These are phyloP conservation scores for Cryphonectria parasitica DNA, from an alignment of 2,329 filamentous ascomycete genomes.

Conservation along the genomic window DNA sequence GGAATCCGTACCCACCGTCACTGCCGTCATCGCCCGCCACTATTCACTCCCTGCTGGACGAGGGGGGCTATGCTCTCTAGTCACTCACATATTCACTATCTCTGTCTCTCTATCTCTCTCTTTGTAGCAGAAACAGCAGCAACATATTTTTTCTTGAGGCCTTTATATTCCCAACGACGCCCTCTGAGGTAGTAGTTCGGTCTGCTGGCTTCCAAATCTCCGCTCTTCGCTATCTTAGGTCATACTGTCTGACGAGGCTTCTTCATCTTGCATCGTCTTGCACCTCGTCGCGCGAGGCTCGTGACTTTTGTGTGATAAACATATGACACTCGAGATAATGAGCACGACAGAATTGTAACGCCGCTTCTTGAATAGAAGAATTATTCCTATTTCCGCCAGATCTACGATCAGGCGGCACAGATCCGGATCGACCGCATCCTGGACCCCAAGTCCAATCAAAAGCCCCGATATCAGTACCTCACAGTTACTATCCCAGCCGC, in stretches of 20 bases:
- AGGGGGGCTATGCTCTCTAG: neutral
- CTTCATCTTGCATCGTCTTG: neutral
- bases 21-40: conserved; percentile 18
- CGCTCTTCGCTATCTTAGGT: neutral
- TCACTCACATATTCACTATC: neutral
- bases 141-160: neutral
- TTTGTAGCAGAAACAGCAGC: conserved; percentile 1
- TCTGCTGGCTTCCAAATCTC: neutral
- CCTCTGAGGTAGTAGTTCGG: neutral
- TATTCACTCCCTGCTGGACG: conserved; percentile 7
- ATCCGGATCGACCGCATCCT: conserved; percentile 20
- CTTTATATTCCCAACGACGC: neutral
- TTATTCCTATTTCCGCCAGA: neutral
- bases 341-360: neutral
- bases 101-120: neutral
- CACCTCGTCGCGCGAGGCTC: neutral
- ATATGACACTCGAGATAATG: neutral
- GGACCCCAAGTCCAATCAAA: conserved; percentile 25
- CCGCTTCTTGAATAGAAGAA: conserved; percentile 1
- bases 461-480: conserved; percentile 12
- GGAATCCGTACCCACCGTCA: conserved; percentile 9
- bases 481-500: conserved; percentile 23
- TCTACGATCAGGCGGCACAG: neutral
- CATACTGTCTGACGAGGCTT: neutral
- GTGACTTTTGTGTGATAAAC: neutral